Base-by-base conservation (phyloP, 768 basidiomycete species). In the Collybia sp. region DNA sequence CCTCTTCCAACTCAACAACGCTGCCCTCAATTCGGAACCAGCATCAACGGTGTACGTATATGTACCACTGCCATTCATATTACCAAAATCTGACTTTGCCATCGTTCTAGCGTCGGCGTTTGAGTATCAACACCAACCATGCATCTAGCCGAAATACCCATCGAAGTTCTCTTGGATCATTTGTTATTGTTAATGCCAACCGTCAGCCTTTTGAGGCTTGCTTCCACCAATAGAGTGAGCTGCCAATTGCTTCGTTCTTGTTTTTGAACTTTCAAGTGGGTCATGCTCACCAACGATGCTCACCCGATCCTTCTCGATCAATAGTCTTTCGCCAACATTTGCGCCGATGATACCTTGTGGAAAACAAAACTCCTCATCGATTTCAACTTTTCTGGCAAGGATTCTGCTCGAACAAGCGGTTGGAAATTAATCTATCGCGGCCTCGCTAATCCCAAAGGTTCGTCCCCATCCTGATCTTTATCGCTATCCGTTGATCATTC, bases 381-480 rank as follows among this genome's bases (percentile, higher is more conserved):
- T 58, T 93, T 82, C 69, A 89, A 91, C 63, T 93, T 90, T 55
- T 75, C 84, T 6, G 79, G 77, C 3, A 70, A 75, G 34, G 76
- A 74, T 35, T 91, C 85, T 0, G 91, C 91, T 12, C 71, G 92
- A 15, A 79, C 75, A 11, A 80, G 65, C 37, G 90, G 90, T 12
- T 94, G 85, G 82, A 86, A 84, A 63, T 75, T 80, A 53, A 79
- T 94, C 33, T 94, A 93, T 66, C 72, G 70, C 40, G 80, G 86
- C 5, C 65, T 94, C 17, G 77, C 66, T 44, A 72, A 73, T 48
- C 86, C 61, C 70, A 82, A 79, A 82, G 88, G 88, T 88, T 13
- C 11, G 35, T 17, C 31, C 48, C 45, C n/a, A 34, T 13, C 15
- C 20, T 34, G 31, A 2, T 46, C 37, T 39, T 15, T 39, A 30